Conservation (phyloP, 306 rosid genomes). For the Prinsepia uniflora region DNA sequence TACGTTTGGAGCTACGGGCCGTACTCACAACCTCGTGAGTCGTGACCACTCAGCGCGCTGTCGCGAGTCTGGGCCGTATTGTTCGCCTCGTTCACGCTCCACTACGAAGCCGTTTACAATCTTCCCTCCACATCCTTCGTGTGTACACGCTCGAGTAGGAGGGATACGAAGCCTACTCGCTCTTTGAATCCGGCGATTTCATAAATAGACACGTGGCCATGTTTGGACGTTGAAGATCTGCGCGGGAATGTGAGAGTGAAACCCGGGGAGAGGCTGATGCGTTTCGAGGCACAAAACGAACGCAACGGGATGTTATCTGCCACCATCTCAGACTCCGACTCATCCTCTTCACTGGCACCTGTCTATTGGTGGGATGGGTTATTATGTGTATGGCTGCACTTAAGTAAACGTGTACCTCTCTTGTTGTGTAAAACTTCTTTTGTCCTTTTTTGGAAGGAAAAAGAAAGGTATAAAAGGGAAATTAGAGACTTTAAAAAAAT, state of each 20-base stretch:
- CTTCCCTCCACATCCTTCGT: no score
- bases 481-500: no score
- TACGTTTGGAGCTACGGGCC: not conserved
- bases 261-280: not conserved
- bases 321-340: not conserved
- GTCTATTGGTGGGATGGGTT: not conserved
- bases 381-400: not conserved
- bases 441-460: not conserved
- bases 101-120: conserved; percentile 16
- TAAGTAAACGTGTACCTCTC: not conserved
- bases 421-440: not conserved
- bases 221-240: no score
- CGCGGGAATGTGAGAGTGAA: not conserved
- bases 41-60: not conserved
- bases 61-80: conserved; percentile 8
- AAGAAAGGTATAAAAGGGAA: no score
- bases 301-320: conserved; percentile 7
- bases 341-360: not conserved
- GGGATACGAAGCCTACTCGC: not conserved
- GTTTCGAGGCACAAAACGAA: conserved; percentile 20
- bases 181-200: not conserved
- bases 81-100: conserved; percentile 12
- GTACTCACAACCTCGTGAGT: conserved; percentile 8
- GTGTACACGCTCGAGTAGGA: not conserved
- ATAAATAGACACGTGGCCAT: rapidly evolving